phyloP scores from a whole-genome alignment of 768 basidiomycete genomes.

The Russula olivacea region DNA sequence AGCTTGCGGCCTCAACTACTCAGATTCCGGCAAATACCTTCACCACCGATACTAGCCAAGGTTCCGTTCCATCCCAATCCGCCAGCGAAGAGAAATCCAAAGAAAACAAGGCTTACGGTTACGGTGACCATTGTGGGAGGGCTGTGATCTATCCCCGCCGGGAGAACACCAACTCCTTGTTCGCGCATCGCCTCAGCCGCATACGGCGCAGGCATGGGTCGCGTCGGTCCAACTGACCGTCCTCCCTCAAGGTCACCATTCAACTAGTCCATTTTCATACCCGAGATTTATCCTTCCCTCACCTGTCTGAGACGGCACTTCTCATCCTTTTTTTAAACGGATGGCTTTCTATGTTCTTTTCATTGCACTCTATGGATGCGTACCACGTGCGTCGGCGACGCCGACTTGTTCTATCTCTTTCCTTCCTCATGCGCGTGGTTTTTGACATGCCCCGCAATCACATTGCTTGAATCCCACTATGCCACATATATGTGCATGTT shows the following conservation, averaged over 20 bases:
- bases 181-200: neutral
- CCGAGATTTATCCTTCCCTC: neutral
- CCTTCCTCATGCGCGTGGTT: neutral
- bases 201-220: neutral
- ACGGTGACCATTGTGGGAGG: too few species aligned
- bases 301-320: neutral
- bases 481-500: neutral
- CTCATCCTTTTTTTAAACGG: neutral
- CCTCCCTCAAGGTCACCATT: neutral
- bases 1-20: neutral
- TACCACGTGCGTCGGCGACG: conserved; percentile 12
- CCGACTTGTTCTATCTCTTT: neutral
- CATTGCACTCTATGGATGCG: neutral
- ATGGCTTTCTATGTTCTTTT: neutral
- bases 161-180: neutral
- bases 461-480: neutral
- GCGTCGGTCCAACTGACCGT: neutral
- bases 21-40: neutral
- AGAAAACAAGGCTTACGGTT: too few species aligned
- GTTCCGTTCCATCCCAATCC: neutral
- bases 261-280: neutral
- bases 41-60: neutral
- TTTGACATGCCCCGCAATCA: neutral
- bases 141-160: too few species aligned
- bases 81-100: too few species aligned